phyloP scores from a whole-genome alignment of 1,284 basidiomycete species.

The Ustilago crameri region DNA sequence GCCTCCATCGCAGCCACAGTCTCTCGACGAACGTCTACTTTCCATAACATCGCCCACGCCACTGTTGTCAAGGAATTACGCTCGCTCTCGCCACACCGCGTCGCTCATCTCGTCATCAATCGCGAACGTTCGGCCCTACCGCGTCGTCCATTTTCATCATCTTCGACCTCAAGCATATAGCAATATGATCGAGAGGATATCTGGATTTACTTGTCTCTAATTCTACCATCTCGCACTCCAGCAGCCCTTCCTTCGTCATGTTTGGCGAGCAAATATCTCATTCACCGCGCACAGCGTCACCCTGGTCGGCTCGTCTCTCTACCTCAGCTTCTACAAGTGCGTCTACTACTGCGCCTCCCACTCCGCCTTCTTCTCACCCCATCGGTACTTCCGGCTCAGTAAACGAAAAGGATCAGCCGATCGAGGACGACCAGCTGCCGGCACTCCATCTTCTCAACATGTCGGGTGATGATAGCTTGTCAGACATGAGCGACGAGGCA shows the following conservation, averaged over 20 bases:
- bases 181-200: slow-evolving; percentile 40
- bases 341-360: slow-evolving; percentile 37
- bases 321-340: slow-evolving; percentile 39
- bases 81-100: too few relatives aligned
- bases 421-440: slow-evolving; percentile 11
- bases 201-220: neutral
- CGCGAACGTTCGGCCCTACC: too few relatives aligned
- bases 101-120: slow-evolving; percentile 1
- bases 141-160: too few relatives aligned
- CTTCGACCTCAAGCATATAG: slow-evolving; percentile 5
- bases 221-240: neutral
- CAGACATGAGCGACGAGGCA: slow-evolving; percentile 41
- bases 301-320: slow-evolving; percentile 45
- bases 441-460: slow-evolving; percentile 42
- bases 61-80: neutral
- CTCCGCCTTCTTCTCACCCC: slow-evolving; percentile 19
- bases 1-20: slow-evolving; percentile 1
- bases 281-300: slow-evolving; percentile 29
- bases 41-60: neutral
- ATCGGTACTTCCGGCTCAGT: neutral
- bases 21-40: neutral
- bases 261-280: slow-evolving; percentile 34
- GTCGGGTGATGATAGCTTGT: slow-evolving; percentile 32
- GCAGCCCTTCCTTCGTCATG: slow-evolving; percentile 12
- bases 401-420: slow-evolving; percentile 5